Conservation (phyloP, 129 eudicot species). For the Smallanthus sonchifolius region DNA sequence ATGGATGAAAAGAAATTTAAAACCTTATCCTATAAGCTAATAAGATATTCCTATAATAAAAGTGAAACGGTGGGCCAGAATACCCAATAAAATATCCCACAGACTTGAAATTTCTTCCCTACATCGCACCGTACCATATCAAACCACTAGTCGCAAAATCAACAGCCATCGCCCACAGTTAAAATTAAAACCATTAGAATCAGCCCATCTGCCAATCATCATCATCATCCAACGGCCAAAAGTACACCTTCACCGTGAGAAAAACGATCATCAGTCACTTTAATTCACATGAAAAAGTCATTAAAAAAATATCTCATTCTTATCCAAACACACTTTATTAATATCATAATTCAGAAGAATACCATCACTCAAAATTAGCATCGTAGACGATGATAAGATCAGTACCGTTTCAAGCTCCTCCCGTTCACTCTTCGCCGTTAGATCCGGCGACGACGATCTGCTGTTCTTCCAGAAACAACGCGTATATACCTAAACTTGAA, state of each 20-base stretch:
- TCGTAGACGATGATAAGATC: constrained; percentile 22
- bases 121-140: not conserved
- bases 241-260: not conserved
- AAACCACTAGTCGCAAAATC: not conserved
- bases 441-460: constrained; percentile 24
- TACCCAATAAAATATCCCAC: constrained; percentile 11
- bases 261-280: not conserved
- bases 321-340: constrained; percentile 20
- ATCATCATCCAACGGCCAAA: constrained; percentile 19
- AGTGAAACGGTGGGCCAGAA: constrained; percentile 3
- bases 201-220: not conserved
- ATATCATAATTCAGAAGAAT: not conserved
- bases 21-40: not conserved
- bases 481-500: constrained; percentile 37
- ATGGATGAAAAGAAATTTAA: not conserved
- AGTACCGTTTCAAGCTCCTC: constrained; percentile 17
- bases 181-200: not conserved
- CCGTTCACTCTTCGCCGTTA: constrained; percentile 6
- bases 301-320: constrained; percentile 33
- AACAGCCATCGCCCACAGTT: not conserved
- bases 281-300: not conserved
- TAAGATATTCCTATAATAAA: not conserved
- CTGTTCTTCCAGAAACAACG: constrained; percentile 30
- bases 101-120: not conserved
- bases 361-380: not conserved